Conservation (phyloP, 768 basidiomycete species). For the Pleurotus djamor region DNA sequence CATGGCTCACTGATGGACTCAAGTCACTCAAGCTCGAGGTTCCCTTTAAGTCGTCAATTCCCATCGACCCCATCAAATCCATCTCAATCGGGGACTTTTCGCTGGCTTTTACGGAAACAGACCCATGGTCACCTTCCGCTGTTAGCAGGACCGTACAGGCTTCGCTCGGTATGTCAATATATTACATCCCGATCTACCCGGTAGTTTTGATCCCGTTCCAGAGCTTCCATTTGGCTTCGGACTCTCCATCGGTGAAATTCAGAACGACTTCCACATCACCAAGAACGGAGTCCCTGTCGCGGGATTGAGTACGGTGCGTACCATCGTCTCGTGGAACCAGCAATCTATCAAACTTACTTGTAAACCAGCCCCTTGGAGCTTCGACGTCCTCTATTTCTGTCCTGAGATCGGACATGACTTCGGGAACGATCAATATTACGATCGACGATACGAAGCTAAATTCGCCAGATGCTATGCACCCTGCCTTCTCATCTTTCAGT, state of each 20-base stretch:
- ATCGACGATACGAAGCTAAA: conserved; percentile 52
- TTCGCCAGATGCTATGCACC: conserved; percentile 44
- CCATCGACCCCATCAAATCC: conserved; percentile 62
- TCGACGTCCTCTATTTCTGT: conserved; percentile 61
- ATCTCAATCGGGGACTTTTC: conserved; percentile 62
- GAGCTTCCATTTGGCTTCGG: conserved; percentile 74
- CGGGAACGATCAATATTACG: conserved; percentile 63
- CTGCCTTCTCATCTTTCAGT: conserved; percentile 61
- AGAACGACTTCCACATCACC: conserved; percentile 64
- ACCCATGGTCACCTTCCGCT: conserved; percentile 57
- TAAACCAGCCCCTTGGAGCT: conserved; percentile 53
- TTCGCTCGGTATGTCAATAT: conserved; percentile 39
- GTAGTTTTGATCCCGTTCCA: conserved; percentile 18
- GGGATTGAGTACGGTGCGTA: conserved; percentile 53
- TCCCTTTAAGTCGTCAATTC: conserved; percentile 48
- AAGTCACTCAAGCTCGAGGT: conserved; percentile 56
- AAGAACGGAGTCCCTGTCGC: conserved; percentile 52
- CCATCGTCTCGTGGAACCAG: not conserved
- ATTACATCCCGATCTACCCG: not conserved
- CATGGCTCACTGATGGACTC: conserved; percentile 67
- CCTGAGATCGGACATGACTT: conserved; percentile 49
- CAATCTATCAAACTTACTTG: not conserved
- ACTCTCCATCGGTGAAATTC: conserved; percentile 54
- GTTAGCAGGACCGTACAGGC: conserved; percentile 62
- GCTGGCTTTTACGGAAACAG: conserved; percentile 49